phyloP scores from a whole-genome alignment of 441 rosid genomes.

The Pelargonium australe region DNA sequence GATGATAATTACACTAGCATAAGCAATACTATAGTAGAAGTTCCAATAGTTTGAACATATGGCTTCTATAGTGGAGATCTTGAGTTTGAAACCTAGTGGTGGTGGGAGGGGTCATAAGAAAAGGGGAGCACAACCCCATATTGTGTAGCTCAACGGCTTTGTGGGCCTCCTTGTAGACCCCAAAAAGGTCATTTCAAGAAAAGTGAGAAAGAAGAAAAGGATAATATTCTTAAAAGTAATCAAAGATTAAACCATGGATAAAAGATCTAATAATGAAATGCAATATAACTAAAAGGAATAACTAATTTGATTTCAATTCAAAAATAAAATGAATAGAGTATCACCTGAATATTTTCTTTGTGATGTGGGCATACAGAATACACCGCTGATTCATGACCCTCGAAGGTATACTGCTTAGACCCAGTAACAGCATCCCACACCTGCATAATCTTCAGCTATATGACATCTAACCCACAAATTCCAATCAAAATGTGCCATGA shows the following conservation, averaged over 20 bases:
- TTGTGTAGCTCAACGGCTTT: too few relatives aligned
- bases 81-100: background rate
- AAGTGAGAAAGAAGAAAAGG: too few relatives aligned
- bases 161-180: too few relatives aligned
- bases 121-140: too few relatives aligned
- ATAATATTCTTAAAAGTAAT: too few relatives aligned
- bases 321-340: background rate
- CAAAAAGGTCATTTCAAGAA: too few relatives aligned
- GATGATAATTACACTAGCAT: too few relatives aligned
- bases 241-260: too few relatives aligned
- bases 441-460: conserved; percentile 31
- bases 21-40: too few relatives aligned
- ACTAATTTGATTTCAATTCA: too few relatives aligned
- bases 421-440: conserved; percentile 75
- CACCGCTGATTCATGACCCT: conserved; percentile 77
- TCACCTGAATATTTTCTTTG: conserved; percentile 75
- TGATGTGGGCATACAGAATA: conserved; percentile 72
- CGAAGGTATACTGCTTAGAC: conserved; percentile 37
- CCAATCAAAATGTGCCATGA: background rate
- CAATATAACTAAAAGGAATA: too few relatives aligned
- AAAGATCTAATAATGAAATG: too few relatives aligned
- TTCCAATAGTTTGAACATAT: background rate
- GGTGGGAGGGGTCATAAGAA: background rate
- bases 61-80: background rate
- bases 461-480: conserved; percentile 11